These are phyloP conservation scores for Diaporthe sp. DNA, from an alignment of 2,329 filamentous ascomycete genomes.

Conservation along the genomic window DNA sequence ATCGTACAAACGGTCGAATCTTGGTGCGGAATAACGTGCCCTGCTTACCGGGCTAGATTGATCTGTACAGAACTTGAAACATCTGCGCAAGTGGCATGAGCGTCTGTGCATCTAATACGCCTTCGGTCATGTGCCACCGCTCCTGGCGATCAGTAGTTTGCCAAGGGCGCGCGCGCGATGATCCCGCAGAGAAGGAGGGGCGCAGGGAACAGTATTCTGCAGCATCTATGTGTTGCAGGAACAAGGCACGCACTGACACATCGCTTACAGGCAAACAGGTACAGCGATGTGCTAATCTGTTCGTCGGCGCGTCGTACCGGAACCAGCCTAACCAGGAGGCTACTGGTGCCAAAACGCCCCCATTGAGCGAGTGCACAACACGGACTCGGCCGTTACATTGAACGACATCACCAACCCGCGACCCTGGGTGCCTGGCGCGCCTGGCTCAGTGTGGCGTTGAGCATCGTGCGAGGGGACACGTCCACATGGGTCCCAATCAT, in stretches of 20 bases:
- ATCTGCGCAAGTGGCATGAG: neutral
- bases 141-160: constrained; percentile 4
- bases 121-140: neutral
- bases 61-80: constrained; percentile 15
- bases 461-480: neutral
- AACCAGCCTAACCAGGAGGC: neutral
- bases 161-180: constrained; percentile 22
- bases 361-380: neutral
- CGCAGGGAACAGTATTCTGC: neutral
- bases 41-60: neutral
- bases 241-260: constrained; percentile 10
- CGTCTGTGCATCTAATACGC: constrained; percentile 2
- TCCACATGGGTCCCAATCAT: neutral
- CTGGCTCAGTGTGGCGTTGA: neutral
- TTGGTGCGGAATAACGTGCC: neutral
- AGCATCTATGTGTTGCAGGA: neutral
- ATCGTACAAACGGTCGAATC: constrained; percentile 4
- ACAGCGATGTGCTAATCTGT: neutral
- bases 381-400: constrained; percentile 13
- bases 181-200: neutral
- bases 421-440: neutral
- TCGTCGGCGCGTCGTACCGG: neutral
- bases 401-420: neutral
- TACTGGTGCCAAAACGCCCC: neutral
- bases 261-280: neutral